Conservation (phyloP, 257 asterid genomes). For the Prunella vulgaris region DNA sequence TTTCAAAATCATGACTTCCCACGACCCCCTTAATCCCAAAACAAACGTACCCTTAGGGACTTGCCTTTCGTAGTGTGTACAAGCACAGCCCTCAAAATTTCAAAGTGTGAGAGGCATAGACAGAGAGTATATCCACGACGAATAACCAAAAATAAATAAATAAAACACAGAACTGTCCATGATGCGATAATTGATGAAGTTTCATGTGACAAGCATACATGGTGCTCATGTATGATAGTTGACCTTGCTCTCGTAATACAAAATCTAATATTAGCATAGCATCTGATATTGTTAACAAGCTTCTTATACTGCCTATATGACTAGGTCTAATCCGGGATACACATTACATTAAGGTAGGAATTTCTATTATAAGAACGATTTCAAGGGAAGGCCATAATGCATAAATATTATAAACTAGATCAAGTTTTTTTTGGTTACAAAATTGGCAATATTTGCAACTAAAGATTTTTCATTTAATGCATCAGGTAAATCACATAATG, state of each 20-base stretch:
- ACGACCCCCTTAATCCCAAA: no score
- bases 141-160: background rate
- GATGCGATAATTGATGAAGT: slow-evolving; percentile 2
- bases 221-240: background rate
- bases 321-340: background rate
- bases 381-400: background rate
- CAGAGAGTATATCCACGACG: background rate
- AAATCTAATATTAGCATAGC: background rate
- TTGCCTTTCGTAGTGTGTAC: slow-evolving; percentile 1
- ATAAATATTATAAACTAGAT: background rate
- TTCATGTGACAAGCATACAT: background rate
- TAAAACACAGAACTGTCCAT: background rate
- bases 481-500: background rate
- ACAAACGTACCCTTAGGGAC: no score
- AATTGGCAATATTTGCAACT: slow-evolving; percentile 3
- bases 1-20: no score
- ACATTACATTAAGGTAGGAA: slow-evolving; percentile 11
- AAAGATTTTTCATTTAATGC: slow-evolving; percentile 2
- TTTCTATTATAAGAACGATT: slow-evolving; percentile 1
- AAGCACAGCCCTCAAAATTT: background rate
- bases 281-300: slow-evolving; percentile 4
- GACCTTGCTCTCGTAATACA: slow-evolving; percentile 2
- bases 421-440: background rate
- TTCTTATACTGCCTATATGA: background rate
- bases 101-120: background rate